These are phyloP conservation scores for Zygosaccharomyces sapae DNA, from an alignment of 1,139 yeast genomes.

Conservation along the genomic window DNA sequence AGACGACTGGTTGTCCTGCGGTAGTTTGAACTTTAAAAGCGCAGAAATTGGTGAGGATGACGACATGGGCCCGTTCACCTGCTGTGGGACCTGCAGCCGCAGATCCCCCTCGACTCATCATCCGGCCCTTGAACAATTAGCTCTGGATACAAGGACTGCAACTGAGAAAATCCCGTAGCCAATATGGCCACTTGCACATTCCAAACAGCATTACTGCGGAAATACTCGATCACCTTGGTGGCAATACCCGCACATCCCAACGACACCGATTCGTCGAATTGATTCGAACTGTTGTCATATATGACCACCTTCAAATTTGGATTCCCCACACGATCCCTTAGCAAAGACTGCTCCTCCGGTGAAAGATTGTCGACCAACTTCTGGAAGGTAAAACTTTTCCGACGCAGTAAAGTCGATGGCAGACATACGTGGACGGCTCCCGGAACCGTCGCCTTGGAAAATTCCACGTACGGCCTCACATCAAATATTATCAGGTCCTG, in stretches of 20 bases:
- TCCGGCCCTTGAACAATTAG: slow-evolving; percentile 16
- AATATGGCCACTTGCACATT: slow-evolving; percentile 37
- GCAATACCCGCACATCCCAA: slow-evolving; percentile 45
- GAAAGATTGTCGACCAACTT: slow-evolving; percentile 40
- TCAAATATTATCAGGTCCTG: slow-evolving; percentile 48
- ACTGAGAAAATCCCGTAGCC: slow-evolving; percentile 37
- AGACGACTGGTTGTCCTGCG: slow-evolving; percentile 24
- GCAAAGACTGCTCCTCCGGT: slow-evolving; percentile 36
- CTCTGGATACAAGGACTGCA: slow-evolving; percentile 31
- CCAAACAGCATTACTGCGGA: slow-evolving; percentile 17
- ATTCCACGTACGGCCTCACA: slow-evolving; percentile 67
- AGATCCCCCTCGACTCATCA: slow-evolving; percentile 7
- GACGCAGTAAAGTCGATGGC: slow-evolving; percentile 71
- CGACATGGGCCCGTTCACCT: slow-evolving; percentile 30
- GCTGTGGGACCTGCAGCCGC: slow-evolving; percentile 19
- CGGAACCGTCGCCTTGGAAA: slow-evolving; percentile 47
- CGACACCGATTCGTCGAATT: slow-evolving; percentile 35
- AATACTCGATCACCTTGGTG: slow-evolving; percentile 42
- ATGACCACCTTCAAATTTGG: slow-evolving; percentile 32
- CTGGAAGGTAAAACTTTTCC: slow-evolving; percentile 57
- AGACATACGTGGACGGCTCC: slow-evolving; percentile 65
- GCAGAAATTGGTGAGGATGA: slow-evolving; percentile 37
- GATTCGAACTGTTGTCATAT: slow-evolving; percentile 36
- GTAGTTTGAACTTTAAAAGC: slow-evolving; percentile 38
- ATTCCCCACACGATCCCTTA: slow-evolving; percentile 23